phyloP scores from a whole-genome alignment of 169 alveolate genomes.

The Eimeria praecox region DNA sequence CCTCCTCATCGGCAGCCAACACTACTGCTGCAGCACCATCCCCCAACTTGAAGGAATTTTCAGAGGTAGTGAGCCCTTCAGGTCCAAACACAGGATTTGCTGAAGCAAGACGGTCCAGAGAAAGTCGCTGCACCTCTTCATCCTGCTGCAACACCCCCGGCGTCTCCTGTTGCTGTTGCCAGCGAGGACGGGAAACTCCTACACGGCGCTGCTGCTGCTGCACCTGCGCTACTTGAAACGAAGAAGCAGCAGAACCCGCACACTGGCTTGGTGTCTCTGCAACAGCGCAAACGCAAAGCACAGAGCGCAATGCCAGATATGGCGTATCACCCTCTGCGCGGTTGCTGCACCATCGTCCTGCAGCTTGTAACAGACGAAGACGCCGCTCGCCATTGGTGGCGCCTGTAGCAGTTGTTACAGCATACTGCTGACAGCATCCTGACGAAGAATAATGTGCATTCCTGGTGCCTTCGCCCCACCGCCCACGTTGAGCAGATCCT shows the following conservation, averaged over 20 bases:
- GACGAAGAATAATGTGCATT: neutral
- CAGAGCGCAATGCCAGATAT: neutral
- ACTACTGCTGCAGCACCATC: constrained; percentile 96
- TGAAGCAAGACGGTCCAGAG: constrained; percentile 84
- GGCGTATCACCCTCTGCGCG: neutral
- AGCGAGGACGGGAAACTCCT: neutral
- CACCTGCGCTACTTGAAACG: constrained; percentile 12
- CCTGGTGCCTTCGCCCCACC: neutral
- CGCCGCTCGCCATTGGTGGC: neutral
- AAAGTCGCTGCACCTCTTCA: constrained; percentile 72
- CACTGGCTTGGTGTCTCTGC: constrained; percentile 18
- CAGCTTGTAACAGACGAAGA: neutral
- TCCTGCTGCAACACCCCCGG: constrained; percentile 58
- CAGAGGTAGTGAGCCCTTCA: constrained; percentile 96
- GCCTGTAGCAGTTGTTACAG: neutral
- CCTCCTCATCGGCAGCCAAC: constrained; percentile 89
- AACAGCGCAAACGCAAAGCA: neutral
- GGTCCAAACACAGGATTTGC: constrained; percentile 91
- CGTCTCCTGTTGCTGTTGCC: constrained; percentile 32
- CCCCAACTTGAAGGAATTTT: constrained; percentile 93
- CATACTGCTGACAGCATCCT: neutral
- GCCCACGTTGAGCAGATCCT: neutral
- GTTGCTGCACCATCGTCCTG: neutral
- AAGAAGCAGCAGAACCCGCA: neutral
- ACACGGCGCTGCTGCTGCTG: constrained; percentile 31